Percentiles rank a stretch among this genome's conserved stretches.
These are phyloP conservation scores for Fusarium humuli DNA, from an alignment of 2,329 filamentous ascomycete genomes.

Conservation along the genomic window DNA sequence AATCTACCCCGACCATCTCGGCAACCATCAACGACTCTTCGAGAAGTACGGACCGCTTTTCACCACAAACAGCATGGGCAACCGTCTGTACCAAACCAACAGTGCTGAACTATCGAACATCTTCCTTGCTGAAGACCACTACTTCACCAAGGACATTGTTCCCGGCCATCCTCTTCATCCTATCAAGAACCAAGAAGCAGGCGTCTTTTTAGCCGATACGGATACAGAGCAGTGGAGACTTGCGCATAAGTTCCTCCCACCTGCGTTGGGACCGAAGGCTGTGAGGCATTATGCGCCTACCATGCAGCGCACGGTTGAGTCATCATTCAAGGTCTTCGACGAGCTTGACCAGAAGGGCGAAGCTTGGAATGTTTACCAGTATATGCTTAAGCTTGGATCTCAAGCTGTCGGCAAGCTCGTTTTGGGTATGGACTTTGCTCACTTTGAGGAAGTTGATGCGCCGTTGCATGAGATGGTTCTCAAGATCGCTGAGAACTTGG, in stretches of 20 bases:
- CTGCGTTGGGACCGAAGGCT: constrained; percentile 68
- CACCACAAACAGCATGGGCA: constrained; percentile 64
- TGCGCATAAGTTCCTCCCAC: constrained; percentile 71
- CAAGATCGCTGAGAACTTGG: constrained; percentile 61
- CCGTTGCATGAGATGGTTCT: constrained; percentile 63
- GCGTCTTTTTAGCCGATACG: constrained; percentile 62
- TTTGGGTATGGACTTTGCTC: constrained; percentile 58
- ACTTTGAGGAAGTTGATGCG: constrained; percentile 58
- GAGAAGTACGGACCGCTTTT: constrained; percentile 64
- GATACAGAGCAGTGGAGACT: constrained; percentile 61
- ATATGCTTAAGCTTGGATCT: constrained; percentile 62
- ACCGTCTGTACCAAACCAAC: constrained; percentile 62
- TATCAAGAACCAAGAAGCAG: constrained; percentile 56
- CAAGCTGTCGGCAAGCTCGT: constrained; percentile 59
- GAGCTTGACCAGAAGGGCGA: constrained; percentile 61
- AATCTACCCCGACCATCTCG: constrained; percentile 67
- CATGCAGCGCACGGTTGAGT: constrained; percentile 67
- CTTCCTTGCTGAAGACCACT: constrained; percentile 61
- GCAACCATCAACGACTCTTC: constrained; percentile 66
- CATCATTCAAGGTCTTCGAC: constrained; percentile 63
- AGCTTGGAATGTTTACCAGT: constrained; percentile 62
- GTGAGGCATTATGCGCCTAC: constrained; percentile 69
- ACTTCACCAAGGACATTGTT: constrained; percentile 65
- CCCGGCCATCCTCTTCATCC: constrained; percentile 60
- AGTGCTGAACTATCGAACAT: constrained; percentile 59